A percentile compares a stretch with the other conserved stretches of the same genome.
These are phyloP conservation scores for Aspergillus jensenii DNA, from an alignment of 2,329 filamentous ascomycete genomes.

Conservation along the genomic window DNA sequence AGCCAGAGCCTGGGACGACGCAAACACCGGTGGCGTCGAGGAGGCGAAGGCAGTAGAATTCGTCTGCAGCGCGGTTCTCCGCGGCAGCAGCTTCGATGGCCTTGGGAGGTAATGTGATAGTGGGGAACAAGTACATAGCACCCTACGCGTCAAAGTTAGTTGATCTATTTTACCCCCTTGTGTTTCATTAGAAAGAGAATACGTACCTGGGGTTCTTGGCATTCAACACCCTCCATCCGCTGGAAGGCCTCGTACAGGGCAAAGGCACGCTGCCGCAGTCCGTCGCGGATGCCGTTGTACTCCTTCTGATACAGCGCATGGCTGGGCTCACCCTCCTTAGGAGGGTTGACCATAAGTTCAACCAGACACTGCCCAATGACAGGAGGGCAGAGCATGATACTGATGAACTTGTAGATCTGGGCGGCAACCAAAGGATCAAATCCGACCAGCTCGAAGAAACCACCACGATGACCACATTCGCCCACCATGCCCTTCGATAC, in stretches of 20 bases:
- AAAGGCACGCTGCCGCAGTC: conserved; percentile 74
- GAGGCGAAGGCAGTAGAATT: conserved; percentile 89
- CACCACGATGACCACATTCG: conserved; percentile 95
- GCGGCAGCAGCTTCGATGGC: conserved; percentile 73
- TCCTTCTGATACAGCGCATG: conserved; percentile 81
- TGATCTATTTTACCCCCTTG: not conserved
- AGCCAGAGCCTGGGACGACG: conserved; percentile 87
- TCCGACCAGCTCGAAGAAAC: conserved; percentile 93
- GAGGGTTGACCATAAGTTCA: conserved; percentile 97
- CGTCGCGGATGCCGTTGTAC: conserved; percentile 77
- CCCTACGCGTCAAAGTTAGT: conserved; percentile 55
- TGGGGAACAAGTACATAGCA: conserved; percentile 98
- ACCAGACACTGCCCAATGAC: conserved; percentile 95
- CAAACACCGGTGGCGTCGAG: conserved; percentile 94
- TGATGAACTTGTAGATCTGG: conserved; percentile 98
- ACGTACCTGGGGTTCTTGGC: conserved; percentile 70
- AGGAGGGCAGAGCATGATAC: conserved; percentile 92
- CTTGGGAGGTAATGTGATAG: conserved; percentile 75
- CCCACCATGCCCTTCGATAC: conserved; percentile 98
- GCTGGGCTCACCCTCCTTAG: conserved; percentile 76
- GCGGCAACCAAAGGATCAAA: conserved; percentile 83
- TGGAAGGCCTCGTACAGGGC: conserved; percentile 88
- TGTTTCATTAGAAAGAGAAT: not conserved
- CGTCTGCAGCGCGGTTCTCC: conserved; percentile 75
- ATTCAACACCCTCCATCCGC: conserved; percentile 94